These are phyloP conservation scores for Discostella stelligeroides DNA, from an alignment of 108 stramenopile genomes.

Conservation along the genomic window DNA sequence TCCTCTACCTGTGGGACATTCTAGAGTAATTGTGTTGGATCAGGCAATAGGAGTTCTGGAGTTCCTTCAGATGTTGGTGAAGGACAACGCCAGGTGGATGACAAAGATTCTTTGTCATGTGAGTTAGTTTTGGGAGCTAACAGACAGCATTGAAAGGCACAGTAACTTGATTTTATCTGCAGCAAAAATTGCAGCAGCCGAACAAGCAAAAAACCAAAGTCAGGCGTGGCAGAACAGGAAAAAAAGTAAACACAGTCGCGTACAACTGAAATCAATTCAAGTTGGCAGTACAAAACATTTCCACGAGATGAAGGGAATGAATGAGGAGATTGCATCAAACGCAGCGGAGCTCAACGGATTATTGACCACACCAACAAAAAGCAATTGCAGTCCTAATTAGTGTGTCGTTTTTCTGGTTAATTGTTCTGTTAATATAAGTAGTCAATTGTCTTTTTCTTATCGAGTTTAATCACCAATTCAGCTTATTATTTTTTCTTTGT, in stretches of 20 bases:
- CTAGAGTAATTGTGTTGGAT: too few relatives aligned
- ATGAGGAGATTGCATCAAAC: too few relatives aligned
- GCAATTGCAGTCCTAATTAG: conserved; percentile 3
- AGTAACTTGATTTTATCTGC: not conserved
- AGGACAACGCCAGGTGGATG: not conserved
- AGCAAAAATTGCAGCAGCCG: too few relatives aligned
- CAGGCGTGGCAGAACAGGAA: not conserved
- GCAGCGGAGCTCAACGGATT: not conserved
- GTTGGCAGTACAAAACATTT: not conserved
- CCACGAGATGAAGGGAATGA: not conserved
- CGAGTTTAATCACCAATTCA: too few relatives aligned
- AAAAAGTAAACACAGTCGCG: not conserved
- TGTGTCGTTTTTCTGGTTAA: not conserved
- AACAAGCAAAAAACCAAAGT: too few relatives aligned
- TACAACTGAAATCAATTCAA: not conserved
- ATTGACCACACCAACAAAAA: not conserved
- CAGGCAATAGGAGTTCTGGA: not conserved
- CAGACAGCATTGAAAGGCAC: not conserved
- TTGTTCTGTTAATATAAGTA: not conserved
- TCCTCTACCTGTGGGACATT: too few relatives aligned
- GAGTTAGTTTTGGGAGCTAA: not conserved
- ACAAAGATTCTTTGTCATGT: not conserved
- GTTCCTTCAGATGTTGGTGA: not conserved
- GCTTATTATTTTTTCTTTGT: too few relatives aligned
- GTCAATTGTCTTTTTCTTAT: too few relatives aligned